Conservation (phyloP, 164 flowering plant species). For the Kingdonia uniflora region DNA sequence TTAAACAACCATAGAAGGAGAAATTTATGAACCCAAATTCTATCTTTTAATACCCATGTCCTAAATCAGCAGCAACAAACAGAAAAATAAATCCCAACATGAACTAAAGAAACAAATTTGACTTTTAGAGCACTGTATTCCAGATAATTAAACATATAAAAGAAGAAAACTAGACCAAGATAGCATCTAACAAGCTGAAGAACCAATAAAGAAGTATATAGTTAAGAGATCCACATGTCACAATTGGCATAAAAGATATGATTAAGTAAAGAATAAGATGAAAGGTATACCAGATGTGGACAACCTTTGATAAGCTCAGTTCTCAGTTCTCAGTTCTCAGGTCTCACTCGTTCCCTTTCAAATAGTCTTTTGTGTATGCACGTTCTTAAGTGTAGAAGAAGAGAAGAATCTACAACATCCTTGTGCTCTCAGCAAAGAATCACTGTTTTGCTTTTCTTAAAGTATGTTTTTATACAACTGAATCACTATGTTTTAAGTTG, state of each 20-base stretch:
- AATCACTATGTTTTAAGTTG: too few species aligned
- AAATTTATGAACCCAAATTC: neutral
- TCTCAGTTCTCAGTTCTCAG: too few species aligned
- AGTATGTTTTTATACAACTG: too few species aligned
- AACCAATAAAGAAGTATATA: conserved; percentile 1
- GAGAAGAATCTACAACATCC: conserved; percentile 10
- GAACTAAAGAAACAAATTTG: conserved; percentile 2
- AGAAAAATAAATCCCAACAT: neutral
- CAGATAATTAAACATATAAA: neutral
- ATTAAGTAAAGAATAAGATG: too few species aligned
- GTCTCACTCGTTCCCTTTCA: too few species aligned
- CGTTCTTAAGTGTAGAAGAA: neutral
- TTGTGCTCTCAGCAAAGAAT: conserved; percentile 27
- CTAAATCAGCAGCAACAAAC: neutral
- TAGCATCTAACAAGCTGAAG: neutral
- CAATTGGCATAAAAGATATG: neutral
- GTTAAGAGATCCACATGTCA: conserved; percentile 1
- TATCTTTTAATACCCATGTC: neutral
- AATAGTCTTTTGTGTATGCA: too few species aligned
- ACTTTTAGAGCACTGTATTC: neutral
- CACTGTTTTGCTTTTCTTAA: neutral
- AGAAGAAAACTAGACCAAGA: too few species aligned
- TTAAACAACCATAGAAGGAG: too few species aligned
- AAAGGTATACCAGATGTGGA: too few species aligned
- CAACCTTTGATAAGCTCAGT: conserved; percentile 1